Evolutionary conservation across 495 filamentous ascomycete genomes (phyloP).

Genomic region (Barbatosphaeria neglecta): DNA sequence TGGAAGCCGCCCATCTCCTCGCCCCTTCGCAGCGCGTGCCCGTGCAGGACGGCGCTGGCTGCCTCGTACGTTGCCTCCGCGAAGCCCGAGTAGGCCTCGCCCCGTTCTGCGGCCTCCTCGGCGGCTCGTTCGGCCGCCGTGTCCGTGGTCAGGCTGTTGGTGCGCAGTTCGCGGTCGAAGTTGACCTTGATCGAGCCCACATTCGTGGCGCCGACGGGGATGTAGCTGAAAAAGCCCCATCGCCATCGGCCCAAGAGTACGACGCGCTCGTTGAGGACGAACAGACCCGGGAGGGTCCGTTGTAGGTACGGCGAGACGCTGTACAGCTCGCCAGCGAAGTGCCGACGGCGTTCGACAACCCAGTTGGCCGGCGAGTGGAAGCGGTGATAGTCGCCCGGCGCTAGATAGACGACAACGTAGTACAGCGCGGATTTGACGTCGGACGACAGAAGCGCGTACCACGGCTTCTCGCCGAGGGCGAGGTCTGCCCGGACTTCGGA

Average conservation of each 20-base stretch:
- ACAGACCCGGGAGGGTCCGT: slow-evolving; percentile 79
- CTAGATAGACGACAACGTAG: slow-evolving; percentile 95
- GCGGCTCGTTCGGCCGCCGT: slow-evolving; percentile 77
- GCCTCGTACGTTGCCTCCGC: slow-evolving; percentile 79
- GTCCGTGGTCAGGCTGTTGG: slow-evolving; percentile 81
- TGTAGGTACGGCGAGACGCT: slow-evolving; percentile 91
- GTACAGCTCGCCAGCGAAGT: slow-evolving; percentile 95
- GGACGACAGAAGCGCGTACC: slow-evolving; percentile 55
- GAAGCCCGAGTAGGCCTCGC: slow-evolving; percentile 75
- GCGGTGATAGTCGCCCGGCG: slow-evolving; percentile 94
- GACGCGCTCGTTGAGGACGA: slow-evolving; percentile 93
- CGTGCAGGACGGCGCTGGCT: slow-evolving; percentile 65
- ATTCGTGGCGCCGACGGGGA: slow-evolving; percentile 95
- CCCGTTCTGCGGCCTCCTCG: slow-evolving; percentile 58
- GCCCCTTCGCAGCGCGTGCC: slow-evolving; percentile 71
- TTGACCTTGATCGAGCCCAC: slow-evolving; percentile 96
- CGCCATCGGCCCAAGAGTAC: slow-evolving; percentile 90
- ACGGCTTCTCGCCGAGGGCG: slow-evolving; percentile 59
- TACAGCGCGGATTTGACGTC: slow-evolving; percentile 61
- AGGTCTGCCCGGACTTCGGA: slow-evolving; percentile 76
- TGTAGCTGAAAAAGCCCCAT: slow-evolving; percentile 94
- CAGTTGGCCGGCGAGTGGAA: slow-evolving; percentile 92
- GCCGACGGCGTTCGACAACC: slow-evolving; percentile 83
- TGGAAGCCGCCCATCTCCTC: slow-evolving; percentile 99
- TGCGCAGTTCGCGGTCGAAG: slow-evolving; percentile 89